These are phyloP conservation scores for Aspergillus sp. DNA, from an alignment of 2,329 filamentous ascomycete genomes.

Conservation along the genomic window DNA sequence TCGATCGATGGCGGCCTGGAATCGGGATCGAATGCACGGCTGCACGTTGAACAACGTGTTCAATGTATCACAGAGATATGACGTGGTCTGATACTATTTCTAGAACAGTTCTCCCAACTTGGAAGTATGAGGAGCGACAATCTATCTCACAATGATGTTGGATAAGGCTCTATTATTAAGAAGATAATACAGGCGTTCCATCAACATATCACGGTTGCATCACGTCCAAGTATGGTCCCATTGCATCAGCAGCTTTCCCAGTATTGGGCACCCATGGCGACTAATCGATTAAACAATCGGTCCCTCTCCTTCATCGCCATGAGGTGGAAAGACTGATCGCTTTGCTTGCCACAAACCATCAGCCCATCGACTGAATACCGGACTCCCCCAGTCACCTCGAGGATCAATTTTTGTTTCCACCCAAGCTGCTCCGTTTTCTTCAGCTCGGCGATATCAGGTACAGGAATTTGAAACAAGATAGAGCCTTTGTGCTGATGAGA, in stretches of 20 bases:
- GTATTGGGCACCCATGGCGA: constrained; percentile 76
- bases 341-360: constrained; percentile 59
- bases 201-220: too few relatives aligned
- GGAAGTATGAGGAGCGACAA: too few relatives aligned
- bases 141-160: too few relatives aligned
- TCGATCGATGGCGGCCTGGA: too few relatives aligned
- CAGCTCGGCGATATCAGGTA: constrained; percentile 71
- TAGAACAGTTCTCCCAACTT: too few relatives aligned
- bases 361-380: constrained; percentile 74
- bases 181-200: too few relatives aligned
- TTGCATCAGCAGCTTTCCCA: constrained; percentile 57
- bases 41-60: too few relatives aligned
- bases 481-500: constrained; percentile 52
- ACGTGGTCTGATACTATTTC: too few relatives aligned
- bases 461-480: constrained; percentile 67
- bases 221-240: too few relatives aligned
- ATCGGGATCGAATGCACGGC: too few relatives aligned
- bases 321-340: constrained; percentile 58
- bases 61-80: too few relatives aligned
- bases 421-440: constrained; percentile 78
- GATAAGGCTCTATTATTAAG: too few relatives aligned
- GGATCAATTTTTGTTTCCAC: constrained; percentile 80
- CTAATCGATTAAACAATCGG: constrained; percentile 75
- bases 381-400: constrained; percentile 70
- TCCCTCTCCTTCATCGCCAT: constrained; percentile 72